A percentile compares a stretch with the other conserved stretches of the same genome.
These are phyloP conservation scores for Teratosphaeria pseudoeucalypti DNA, from an alignment of 2,329 filamentous ascomycete genomes.

Conservation along the genomic window DNA sequence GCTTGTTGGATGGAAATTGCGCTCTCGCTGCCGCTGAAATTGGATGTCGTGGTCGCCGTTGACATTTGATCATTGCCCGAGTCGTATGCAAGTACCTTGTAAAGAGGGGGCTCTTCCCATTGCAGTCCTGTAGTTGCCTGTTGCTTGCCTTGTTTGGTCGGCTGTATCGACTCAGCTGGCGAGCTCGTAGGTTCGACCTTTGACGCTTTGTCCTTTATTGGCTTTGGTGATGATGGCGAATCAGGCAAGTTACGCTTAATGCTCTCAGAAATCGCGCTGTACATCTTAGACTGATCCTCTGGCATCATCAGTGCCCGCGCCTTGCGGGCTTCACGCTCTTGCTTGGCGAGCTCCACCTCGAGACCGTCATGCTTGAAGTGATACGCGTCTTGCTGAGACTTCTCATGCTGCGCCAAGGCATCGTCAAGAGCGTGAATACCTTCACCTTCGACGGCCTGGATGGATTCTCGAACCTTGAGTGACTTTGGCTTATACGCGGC, in stretches of 20 bases:
- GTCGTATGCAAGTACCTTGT: slow-evolving; percentile 60
- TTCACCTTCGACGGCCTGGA: slow-evolving; percentile 12
- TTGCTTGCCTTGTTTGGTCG: not conserved
- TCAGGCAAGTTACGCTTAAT: not conserved
- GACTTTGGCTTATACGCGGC: not conserved
- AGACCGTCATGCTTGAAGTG: slow-evolving; percentile 3
- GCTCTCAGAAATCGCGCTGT: not conserved
- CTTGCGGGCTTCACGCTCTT: slow-evolving; percentile 3
- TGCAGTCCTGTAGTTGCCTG: slow-evolving; percentile 1
- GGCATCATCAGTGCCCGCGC: slow-evolving; percentile 3
- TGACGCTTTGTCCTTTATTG: slow-evolving; percentile 1
- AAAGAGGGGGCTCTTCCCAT: slow-evolving; percentile 33
- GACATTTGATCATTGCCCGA: slow-evolving; percentile 47
- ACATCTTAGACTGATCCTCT: slow-evolving; percentile 1
- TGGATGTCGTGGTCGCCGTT: slow-evolving; percentile 46
- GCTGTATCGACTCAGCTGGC: not conserved
- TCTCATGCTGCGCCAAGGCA: slow-evolving; percentile 18
- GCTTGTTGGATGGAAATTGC: slow-evolving; percentile 50
- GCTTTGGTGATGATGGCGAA: not conserved
- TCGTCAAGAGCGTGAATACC: slow-evolving; percentile 14
- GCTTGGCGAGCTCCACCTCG: slow-evolving; percentile 4
- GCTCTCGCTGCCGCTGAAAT: slow-evolving; percentile 42
- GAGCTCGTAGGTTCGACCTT: slow-evolving; percentile 1
- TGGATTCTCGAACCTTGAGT: not conserved
- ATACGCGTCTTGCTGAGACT: slow-evolving; percentile 4